These are phyloP conservation scores for Hypoxylon fuscum DNA, from an alignment of 495 filamentous ascomycete genomes.

Conservation along the genomic window DNA sequence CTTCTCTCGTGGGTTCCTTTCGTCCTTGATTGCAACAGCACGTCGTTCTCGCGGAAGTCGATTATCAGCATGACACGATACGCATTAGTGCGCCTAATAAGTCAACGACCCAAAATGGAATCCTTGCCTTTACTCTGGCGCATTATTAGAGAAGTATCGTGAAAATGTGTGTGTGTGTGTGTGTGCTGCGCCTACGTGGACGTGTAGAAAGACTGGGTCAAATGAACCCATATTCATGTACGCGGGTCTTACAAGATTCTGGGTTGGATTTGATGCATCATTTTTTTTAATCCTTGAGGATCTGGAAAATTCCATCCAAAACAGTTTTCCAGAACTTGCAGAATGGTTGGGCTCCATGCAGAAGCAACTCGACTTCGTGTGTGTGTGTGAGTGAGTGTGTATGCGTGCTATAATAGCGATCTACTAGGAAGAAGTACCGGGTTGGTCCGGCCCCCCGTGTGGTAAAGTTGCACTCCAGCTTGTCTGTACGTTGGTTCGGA, in stretches of 20 bases:
- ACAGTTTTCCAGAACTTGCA: slow-evolving; percentile 24
- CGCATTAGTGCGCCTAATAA: slow-evolving; percentile 12
- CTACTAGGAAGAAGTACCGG: slow-evolving; percentile 44
- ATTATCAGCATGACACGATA: slow-evolving; percentile 21
- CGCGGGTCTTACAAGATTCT: slow-evolving; percentile 29
- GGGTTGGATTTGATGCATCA: slow-evolving; percentile 39
- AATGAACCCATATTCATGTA: slow-evolving; percentile 15
- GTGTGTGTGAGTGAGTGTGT: slow-evolving; percentile 17
- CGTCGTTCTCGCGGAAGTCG: slow-evolving; percentile 7
- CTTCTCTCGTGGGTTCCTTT: slow-evolving; percentile 21
- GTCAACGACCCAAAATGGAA: slow-evolving; percentile 1
- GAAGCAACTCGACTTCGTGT: slow-evolving; percentile 26
- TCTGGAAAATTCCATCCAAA: slow-evolving; percentile 41
- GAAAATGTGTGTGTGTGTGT: not conserved
- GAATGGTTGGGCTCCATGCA: slow-evolving; percentile 35
- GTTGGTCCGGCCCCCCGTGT: slow-evolving; percentile 41
- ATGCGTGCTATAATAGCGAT: slow-evolving; percentile 39
- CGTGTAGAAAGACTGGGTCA: slow-evolving; percentile 36
- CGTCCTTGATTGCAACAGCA: slow-evolving; percentile 23
- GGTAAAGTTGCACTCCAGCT: slow-evolving; percentile 36
- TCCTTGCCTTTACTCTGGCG: slow-evolving; percentile 16
- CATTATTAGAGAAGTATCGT: slow-evolving; percentile 15
- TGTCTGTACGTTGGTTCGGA: slow-evolving; percentile 38
- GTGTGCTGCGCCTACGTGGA: slow-evolving; percentile 33
- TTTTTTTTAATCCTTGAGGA: slow-evolving; percentile 39